Evolutionary conservation across 1,284 basidiomycete species (phyloP), one percentile per base, ranked within the genome.

Genomic region (Psilocybe mexicana): DNA sequence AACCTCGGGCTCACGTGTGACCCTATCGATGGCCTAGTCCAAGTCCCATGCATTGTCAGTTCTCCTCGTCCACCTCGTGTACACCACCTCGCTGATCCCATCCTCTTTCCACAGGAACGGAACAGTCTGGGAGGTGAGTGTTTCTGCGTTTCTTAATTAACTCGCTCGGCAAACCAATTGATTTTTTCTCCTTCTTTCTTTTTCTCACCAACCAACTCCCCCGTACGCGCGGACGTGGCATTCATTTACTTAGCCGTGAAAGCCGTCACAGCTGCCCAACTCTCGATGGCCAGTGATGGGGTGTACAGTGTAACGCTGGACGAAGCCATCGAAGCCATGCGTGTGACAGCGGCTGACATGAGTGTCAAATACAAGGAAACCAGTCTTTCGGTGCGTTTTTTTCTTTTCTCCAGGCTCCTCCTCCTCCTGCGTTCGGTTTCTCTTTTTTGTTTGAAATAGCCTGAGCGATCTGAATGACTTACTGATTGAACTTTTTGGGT

Each of bases 251-350:
- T 52, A 87, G 92, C 92, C 47, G 92, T 94, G 47, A 94, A 94
- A 72, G 92, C 93, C 6, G 83, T 94, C 46, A 94, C 92, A 2
- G 93, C 93, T n/a, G 93, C 94, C 6, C 96, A 98, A 69, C 81
- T 98, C 3, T 94, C 96, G 1, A 88, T 98, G 82, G 94, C 95
- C 1, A 92, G 90, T 61, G 84, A 91, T 66, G 94, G 93, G 0
- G 83, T 92, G 6, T 93, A 95, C 68, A 86, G 87, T 30, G 93
- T 96, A 47, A 92, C 90, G 0, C 79, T 98, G 25, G 96, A 98
- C 69, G 94, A 98, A 72, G 96, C 96, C 0, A 98, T 98, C 57
- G 92, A 94, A 69, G 96, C 96, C 1, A 97, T 97, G 92, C 81
- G 94, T 38, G 75, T 96, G 42, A 98, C 96, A 0, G 96, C 96